Evolutionary conservation across 139 green algal species (phyloP).

Genomic region (Tetratostichococcus sp.): DNA sequence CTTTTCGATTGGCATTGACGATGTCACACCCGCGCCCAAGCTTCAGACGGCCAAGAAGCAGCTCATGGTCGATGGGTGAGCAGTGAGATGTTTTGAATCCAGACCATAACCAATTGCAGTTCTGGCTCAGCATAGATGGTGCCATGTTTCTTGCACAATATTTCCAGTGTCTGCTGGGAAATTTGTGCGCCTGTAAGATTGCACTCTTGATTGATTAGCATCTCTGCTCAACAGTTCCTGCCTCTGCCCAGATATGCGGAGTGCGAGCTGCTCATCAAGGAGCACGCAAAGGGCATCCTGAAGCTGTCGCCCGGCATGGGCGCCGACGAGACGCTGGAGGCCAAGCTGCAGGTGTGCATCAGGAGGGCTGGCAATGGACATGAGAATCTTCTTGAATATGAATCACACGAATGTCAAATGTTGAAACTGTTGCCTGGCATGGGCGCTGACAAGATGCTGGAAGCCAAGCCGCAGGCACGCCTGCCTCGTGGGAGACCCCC

Average conservation of each 20-base stretch:
- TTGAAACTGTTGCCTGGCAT: constrained; percentile 79
- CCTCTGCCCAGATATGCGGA: constrained; percentile 42
- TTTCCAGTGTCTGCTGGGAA: too few species aligned
- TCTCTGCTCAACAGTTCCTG: too few species aligned
- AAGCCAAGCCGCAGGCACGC: constrained; percentile 40
- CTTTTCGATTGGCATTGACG: constrained; percentile 96
- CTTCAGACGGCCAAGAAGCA: constrained; percentile 63
- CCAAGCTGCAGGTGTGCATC: constrained; percentile 5
- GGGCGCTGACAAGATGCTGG: constrained; percentile 80
- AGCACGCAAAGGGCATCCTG: constrained; percentile 62
- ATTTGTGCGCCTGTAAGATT: neutral
- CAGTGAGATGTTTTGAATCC: too few species aligned
- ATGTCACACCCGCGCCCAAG: constrained; percentile 74
- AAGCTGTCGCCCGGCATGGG: constrained; percentile 79
- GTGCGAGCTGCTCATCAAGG: constrained; percentile 62
- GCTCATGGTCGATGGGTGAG: constrained; percentile 30
- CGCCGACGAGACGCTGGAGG: constrained; percentile 81
- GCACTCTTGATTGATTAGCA: too few species aligned
- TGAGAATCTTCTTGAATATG: too few species aligned
- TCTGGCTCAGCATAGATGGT: neutral
- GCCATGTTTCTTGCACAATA: too few species aligned
- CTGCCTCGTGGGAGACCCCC: too few species aligned
- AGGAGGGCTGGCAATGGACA: too few species aligned
- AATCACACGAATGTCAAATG: too few species aligned
- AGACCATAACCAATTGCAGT: too few species aligned